Conservation (phyloP, 2,329 filamentous ascomycete species). For the Pseudocercospora vitis region DNA sequence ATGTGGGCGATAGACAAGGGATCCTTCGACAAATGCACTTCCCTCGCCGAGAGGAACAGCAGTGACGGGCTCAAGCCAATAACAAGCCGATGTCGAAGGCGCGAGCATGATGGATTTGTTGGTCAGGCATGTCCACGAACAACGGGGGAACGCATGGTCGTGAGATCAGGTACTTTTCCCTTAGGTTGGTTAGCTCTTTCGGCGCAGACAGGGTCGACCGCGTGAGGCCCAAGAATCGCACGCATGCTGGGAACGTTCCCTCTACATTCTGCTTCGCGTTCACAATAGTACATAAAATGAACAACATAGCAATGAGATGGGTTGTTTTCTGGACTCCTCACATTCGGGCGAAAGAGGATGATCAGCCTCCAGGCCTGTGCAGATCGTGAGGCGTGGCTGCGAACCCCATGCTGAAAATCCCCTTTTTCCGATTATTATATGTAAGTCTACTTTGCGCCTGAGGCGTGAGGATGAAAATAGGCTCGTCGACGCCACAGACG, state of each 20-base stretch:
- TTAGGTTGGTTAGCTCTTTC: background rate
- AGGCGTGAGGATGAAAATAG: no score
- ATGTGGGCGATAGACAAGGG: background rate
- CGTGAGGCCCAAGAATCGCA: background rate
- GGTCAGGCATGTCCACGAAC: background rate
- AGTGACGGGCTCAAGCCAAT: background rate
- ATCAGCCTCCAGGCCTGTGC: background rate
- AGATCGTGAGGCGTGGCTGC: conserved; percentile 1
- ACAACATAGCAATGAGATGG: no score
- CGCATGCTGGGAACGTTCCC: no score
- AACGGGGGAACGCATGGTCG: background rate
- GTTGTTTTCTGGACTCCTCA: background rate
- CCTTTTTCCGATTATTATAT: no score
- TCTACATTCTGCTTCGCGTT: no score
- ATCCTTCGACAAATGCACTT: background rate
- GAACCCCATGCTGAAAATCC: background rate
- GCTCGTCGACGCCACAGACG: background rate
- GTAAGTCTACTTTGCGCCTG: no score
- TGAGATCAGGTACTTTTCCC: background rate
- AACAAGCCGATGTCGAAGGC: background rate
- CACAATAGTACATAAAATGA: no score
- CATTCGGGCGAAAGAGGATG: background rate
- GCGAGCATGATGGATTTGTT: background rate
- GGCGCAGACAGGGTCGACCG: conserved; percentile 1
- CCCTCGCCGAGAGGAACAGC: background rate